Evolutionary conservation across 495 filamentous ascomycete species (phyloP), one percentile per base, ranked within the genome.

Genomic region (Aspergillus cristatus): DNA sequence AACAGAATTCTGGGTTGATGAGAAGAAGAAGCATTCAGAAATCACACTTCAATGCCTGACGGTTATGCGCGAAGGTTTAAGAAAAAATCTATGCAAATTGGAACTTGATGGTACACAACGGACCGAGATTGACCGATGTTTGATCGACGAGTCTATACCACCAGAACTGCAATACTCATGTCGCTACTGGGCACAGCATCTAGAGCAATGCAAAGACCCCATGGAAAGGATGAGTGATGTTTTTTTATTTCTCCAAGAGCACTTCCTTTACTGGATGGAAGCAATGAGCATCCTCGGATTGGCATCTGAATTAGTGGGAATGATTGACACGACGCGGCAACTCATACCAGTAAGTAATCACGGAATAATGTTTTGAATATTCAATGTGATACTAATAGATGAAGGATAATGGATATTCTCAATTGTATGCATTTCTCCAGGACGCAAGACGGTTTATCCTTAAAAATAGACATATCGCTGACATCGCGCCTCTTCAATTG

Each of bases 261-360:
- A 72, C 47, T 57, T 75, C 26, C 59, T 75, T 33, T 54, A 62
- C 46, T 69, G 58, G 66, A 18, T 72, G 5, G 63, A 72, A 46
- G 62, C 47, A 18, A 46, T 68, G 37, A 47, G 56, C 37, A 42
- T 71, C n/a, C 7, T 71, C 10, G 54, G 59, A 13, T 52, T 11
- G 20, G 20, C 20, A 24, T 14, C 7, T 4, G 14, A 10, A 1
- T 38, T 46, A 0, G 16, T n/a, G n/a, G n/a, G n/a, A n/a, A n/a
- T n/a, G n/a, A n/a, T n/a, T n/a, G n/a, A n/a, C n/a, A n/a, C n/a
- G n/a, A n/a, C n/a, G n/a, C n/a, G n/a, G n/a, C n/a, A n/a, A n/a
- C n/a, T n/a, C n/a, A n/a, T n/a, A n/a, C n/a, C n/a, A n/a, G n/a
- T n/a, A n/a, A n/a, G n/a, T n/a, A n/a, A n/a, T n/a, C n/a, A n/a